Base-by-base conservation (phyloP, 139 green algal genomes). In the Edaphochlamys debaryana region DNA sequence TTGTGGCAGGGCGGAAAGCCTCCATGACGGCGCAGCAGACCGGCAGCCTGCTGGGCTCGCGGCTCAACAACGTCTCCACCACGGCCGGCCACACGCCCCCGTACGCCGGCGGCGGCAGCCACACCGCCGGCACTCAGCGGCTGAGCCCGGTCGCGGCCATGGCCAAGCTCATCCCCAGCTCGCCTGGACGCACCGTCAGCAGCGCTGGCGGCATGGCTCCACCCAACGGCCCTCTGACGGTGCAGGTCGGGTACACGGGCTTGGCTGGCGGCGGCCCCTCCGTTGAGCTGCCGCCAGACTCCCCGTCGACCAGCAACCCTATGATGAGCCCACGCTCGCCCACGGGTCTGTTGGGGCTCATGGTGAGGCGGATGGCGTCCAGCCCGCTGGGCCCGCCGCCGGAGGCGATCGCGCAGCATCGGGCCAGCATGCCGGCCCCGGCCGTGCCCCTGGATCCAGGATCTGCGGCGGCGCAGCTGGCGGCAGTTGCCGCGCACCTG, bases 341-440 rank as follows among this genome's bases (percentile, higher is more conserved):
- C 3, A 29, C 40, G 3, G 67, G 30, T 36, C 15, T 38, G 19
- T 32, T 42, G 56, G 27, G 48, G 1, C 41, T 58, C 15, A 8
- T 23, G 2, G 60, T 81, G n/a, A 30, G 75, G 1, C 75, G 56
- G 25, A 81, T 70, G 58, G 40, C 54, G 0, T 81, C 75, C 29
- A 81, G 75, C n/a, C 75, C 75, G 29, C 23, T 81, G 40, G 75
- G 75, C 17, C 36, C 41, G 71, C 27, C 70, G 48, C 19, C 8
- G 50, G 45, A 54, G 45, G n/a, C n/a, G n/a, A n/a, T n/a, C n/a
- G n/a, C n/a, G 50, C 50, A 58, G 9, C 50, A 58, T 4, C 50
- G 20, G 9, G 20, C 50, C 6, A 22, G 50, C 6, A 58, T 22
- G 50, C 2, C 50, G 9, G 50, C 50, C 6, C 6, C 45, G 45